Base-by-base conservation (phyloP, 169 alveolate genomes). In the Babesia gibsoni region DNA sequence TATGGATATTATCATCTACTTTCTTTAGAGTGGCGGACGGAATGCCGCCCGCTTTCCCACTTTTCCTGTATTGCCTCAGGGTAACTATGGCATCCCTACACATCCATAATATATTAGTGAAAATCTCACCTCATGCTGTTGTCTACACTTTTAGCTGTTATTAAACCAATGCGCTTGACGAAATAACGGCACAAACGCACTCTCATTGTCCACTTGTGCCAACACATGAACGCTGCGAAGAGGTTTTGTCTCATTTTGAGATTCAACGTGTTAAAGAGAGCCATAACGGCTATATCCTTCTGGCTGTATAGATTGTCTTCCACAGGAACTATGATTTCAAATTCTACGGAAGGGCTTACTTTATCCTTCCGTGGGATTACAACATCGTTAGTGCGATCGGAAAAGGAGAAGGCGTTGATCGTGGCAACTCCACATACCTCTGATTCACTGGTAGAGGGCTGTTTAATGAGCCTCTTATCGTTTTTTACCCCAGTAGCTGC, bases 231-330 rank as follows among this genome's bases (percentile, higher is more conserved):
- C 0, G 72, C 45, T 18, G 46, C 27, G 3, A 61, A 14, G 10
- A 61, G 72, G 72, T 43, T 29, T 6, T 61, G 72, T 0, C 58
- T 42, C 0, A 61, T 10, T 27, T 61, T 61, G 46, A 61, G 45
- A 8, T 16, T 3, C 5, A 61, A n/a, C 18, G 58, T 61, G 50
- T 61, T 61, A 22, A 56, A 61, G 36, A 61, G 29, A 0, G 72
- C 58, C 2, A 43, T 4, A 3, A 61, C 4, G 12, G 58, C 41
- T 0, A 14, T 22, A 10, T 45, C 43, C 5, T 27, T 25, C 4
- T 16, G 39, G n/a, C 20, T 14, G 2, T 16, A 10, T 43, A n/a
- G 1, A 4, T 16, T 7, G 49, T 20, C 18, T 33, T 45, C 72
- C 16, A 18, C 33, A 7, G 14, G 46, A 7, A 23, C 32, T 0